Evolutionary conservation across 306 rosid species (phyloP).

Genomic region (Trifolium subterraneum): DNA sequence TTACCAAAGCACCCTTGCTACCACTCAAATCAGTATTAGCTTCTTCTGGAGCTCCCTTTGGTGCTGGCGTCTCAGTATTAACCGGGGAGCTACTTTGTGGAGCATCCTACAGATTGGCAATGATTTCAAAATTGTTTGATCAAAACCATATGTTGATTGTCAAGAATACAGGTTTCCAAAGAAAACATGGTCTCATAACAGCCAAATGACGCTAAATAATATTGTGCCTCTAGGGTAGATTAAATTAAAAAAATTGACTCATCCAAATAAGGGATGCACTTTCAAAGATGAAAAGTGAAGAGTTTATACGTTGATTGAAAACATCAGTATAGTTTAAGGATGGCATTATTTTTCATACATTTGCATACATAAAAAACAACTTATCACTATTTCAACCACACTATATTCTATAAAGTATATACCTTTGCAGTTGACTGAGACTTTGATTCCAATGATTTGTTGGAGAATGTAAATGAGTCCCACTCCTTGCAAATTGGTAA

Average conservation of each 20-base stretch:
- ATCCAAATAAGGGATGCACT: neutral
- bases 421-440: constrained; percentile 75
- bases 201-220: constrained; percentile 20
- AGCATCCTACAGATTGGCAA: constrained; percentile 61
- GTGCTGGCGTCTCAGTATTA: constrained; percentile 45
- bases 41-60: constrained; percentile 53
- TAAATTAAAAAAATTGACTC: neutral
- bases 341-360: neutral
- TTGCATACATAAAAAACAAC: neutral
- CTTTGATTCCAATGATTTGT: constrained; percentile 68
- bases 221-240: constrained; percentile 27
- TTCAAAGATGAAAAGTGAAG: neutral
- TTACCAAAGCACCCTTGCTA: constrained; percentile 56
- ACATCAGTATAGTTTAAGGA: neutral
- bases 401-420: neutral
- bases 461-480: constrained; percentile 77
- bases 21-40: constrained; percentile 53
- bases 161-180: constrained; percentile 10
- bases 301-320: neutral
- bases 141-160: constrained; percentile 4
- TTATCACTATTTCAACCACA: neutral
- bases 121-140: constrained; percentile 14
- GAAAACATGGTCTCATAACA: constrained; percentile 16
- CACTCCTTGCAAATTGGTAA: constrained; percentile 87
- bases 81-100: constrained; percentile 62